Evolutionary conservation across 2,329 filamentous ascomycete genomes (phyloP), one percentile per base, ranked within the genome.

Genomic region (Dryadomyces sulphureus): DNA sequence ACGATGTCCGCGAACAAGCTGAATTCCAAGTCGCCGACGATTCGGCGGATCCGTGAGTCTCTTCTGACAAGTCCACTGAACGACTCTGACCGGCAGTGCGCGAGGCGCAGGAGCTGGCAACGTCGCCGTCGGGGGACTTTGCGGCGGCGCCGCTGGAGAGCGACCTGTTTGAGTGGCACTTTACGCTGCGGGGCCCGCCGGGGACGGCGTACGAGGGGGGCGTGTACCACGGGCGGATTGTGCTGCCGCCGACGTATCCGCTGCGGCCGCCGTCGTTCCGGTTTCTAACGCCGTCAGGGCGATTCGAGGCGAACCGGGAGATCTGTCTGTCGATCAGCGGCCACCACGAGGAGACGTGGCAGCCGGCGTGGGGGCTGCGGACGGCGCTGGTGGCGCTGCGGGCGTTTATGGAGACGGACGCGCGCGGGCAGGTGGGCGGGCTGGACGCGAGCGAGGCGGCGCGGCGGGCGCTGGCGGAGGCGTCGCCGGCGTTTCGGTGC

Each of bases 101-200:
- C 64, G 92, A 96, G 77, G 89, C 90, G 48, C 74, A 83, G 49
- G 92, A 96, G 61, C 77, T 98, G 47, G 79, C 85, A 50, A 72
- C 70, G 48, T 75, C 83, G 34, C 87, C 90, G 5, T 92, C 86
- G 2, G 70, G 84, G 45, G 87, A 94, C 66, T 93, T 90, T 65
- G 77, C 82, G 54, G 92, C 90, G 36, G 72, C 80, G 4, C 92
- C 92, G 0, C 77, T 90, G 51, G 90, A 96, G 59, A 72, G 77
- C 27, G 88, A 96, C 64, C 79, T 98, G 45, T 94, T 94, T 65
- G 89, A 96, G 65, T 98, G 92, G 92, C 92, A 98, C 68, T 98
- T 96, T 66, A 98, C 92, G 0, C 72, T 98, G n/a, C 79, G 82
- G 44, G 92, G 92, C 0, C 89, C 90, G 0, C 90, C 90, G 0